Base-by-base conservation (phyloP, 495 filamentous ascomycete genomes). In the Aspergillus baeticus region DNA sequence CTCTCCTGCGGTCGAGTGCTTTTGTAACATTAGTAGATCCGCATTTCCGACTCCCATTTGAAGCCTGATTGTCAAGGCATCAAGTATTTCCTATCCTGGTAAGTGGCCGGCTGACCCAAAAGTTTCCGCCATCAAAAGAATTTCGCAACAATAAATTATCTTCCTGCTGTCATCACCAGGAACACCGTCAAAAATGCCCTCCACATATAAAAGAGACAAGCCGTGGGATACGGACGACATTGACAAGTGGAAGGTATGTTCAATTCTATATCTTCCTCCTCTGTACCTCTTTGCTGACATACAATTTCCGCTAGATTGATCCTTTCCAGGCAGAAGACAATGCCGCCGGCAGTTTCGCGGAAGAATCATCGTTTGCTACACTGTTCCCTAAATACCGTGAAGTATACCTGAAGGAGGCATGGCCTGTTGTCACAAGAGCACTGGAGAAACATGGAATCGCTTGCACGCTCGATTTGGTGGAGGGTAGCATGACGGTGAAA, bases 321-420 rank as follows among this genome's bases (percentile, higher is more conserved):
- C 74, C 84, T 23, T 96, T 98, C 78, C 92, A 81, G 15, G 78
- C 89, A 45, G 85, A 87, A 60, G 90, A 99, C 70, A 96, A 98
- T 73, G 75, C 77, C 41, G 87, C 81, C 37, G 94, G 95, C 51
- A 86, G 87, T 34, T 96, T 99, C 76, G 81, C 84, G 37, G 92
- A 98, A 73, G 94, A 99, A 75, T 96, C 88, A 2, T 88, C 88
- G 8, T 96, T 96, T 68, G 84, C 86, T 63, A 91, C 87, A 4
- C 85, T 98, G 2, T 98, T 99, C 73, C 94, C 94, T 42, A 97
- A 97, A 75, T 99, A 99, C 74, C 90, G 95, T 56, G 94, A 99
- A 79, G 80, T 87, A 35, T 98, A 98, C 65, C 80, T 98, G 55
- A 88, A 87, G 58, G 87, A 94, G 73, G 88, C 91, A 63, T 99